These are phyloP conservation scores for Toxicodendron radicans DNA, from an alignment of 345 rosid species.

Conservation along the genomic window DNA sequence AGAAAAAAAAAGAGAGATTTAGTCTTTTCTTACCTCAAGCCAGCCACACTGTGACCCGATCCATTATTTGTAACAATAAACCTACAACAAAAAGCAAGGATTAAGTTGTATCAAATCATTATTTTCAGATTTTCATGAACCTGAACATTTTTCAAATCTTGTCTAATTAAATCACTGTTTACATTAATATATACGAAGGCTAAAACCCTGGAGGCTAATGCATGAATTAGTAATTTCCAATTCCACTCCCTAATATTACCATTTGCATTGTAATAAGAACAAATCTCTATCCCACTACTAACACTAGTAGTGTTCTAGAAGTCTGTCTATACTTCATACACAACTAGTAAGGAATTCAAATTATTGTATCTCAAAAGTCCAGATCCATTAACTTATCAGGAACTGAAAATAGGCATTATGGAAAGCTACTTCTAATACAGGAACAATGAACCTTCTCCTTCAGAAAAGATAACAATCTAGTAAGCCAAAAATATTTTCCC, in stretches of 20 bases:
- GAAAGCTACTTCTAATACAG: no score
- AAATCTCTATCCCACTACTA: no score
- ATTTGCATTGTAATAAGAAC: no score
- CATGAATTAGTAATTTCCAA: neutral
- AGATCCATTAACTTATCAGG: no score
- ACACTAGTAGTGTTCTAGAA: no score
- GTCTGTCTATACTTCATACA: no score
- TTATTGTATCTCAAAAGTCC: no score
- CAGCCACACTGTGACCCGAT: conserved; percentile 72
- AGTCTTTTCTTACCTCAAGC: conserved; percentile 58
- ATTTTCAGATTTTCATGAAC: neutral
- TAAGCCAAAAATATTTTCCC: no score
- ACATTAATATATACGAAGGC: neutral
- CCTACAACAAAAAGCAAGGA: conserved; percentile 38
- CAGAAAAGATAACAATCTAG: no score
- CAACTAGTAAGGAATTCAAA: no score
- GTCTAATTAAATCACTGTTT: neutral
- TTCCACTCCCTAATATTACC: neutral
- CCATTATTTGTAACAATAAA: conserved; percentile 87
- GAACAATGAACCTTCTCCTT: no score
- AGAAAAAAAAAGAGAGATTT: conserved; percentile 2
- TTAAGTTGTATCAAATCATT: neutral
- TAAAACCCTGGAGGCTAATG: neutral
- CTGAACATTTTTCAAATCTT: neutral
- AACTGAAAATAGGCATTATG: no score